Percentiles rank a stretch among this genome's conserved stretches.
phyloP scores from a whole-genome alignment of 2,329 filamentous ascomycete species.

The Fusarium aywerte region DNA sequence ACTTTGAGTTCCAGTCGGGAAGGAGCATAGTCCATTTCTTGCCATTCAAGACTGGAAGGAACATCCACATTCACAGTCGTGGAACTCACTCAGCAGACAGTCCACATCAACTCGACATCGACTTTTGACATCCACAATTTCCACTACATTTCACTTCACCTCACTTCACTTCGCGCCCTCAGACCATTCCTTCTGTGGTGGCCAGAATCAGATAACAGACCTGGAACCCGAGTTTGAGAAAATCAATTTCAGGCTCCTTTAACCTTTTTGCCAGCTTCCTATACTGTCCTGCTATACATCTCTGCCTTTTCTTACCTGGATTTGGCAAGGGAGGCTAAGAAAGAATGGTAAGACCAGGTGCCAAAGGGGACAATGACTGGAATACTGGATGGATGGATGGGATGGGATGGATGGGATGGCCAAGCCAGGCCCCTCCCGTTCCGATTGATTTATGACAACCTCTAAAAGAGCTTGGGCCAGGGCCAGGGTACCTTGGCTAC shows the following conservation, averaged over 20 bases:
- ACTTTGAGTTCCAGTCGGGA: slow-evolving; percentile 38
- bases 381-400: slow-evolving; percentile 4
- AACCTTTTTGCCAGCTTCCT: neutral
- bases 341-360: slow-evolving; percentile 1
- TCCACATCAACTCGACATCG: slow-evolving; percentile 4
- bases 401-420: slow-evolving; percentile 6
- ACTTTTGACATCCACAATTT: slow-evolving; percentile 13
- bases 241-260: neutral
- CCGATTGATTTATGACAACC: slow-evolving; percentile 40
- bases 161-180: neutral
- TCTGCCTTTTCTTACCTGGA: neutral
- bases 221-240: neutral
- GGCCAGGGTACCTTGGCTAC: slow-evolving; percentile 23
- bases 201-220: neutral
- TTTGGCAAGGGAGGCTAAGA: neutral
- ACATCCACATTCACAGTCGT: slow-evolving; percentile 15
- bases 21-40: slow-evolving; percentile 38
- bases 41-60: slow-evolving; percentile 10
- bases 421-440: slow-evolving; percentile 31
- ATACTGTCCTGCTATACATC: neutral
- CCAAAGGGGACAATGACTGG: neutral
- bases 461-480: slow-evolving; percentile 36
- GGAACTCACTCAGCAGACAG: neutral
- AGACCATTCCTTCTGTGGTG: neutral
- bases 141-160: neutral